Percentiles rank a stretch among this genome's conserved stretches.
phyloP scores from a whole-genome alignment of 495 filamentous ascomycete genomes.

The Ramalina peruviana region DNA sequence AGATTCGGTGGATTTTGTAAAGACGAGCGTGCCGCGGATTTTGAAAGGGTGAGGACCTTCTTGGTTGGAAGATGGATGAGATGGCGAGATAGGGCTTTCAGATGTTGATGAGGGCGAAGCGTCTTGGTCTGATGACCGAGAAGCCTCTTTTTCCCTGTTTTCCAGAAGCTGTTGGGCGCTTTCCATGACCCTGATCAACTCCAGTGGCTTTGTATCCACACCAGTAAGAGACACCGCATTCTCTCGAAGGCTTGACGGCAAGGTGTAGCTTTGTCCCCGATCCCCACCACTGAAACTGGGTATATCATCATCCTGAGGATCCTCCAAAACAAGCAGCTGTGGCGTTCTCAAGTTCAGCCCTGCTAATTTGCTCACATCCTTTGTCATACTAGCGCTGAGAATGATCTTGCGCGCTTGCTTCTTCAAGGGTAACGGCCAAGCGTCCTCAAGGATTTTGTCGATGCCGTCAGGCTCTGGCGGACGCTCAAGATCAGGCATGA shows the following conservation, averaged over 20 bases:
- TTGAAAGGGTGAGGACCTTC: conserved; percentile 14
- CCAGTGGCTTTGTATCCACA: conserved; percentile 69
- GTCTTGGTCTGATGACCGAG: conserved; percentile 6
- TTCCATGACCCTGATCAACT: conserved; percentile 50
- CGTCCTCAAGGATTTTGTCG: conserved; percentile 3
- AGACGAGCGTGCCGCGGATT: conserved; percentile 42
- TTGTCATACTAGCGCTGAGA: conserved; percentile 87
- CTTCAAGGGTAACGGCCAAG: conserved; percentile 7
- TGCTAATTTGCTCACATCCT: conserved; percentile 67
- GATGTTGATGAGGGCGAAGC: conserved; percentile 15
- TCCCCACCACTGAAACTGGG: conserved; percentile 2
- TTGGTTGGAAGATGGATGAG: background rate
- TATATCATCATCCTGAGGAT: conserved; percentile 15
- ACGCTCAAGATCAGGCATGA: conserved; percentile 49
- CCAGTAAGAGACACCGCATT: conserved; percentile 61
- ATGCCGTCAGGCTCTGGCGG: conserved; percentile 31
- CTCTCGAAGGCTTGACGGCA: conserved; percentile 61
- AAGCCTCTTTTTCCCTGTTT: conserved; percentile 7
- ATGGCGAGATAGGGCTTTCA: conserved; percentile 15
- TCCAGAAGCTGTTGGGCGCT: conserved; percentile 17
- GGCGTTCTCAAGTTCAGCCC: conserved; percentile 60
- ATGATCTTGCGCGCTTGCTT: conserved; percentile 54
- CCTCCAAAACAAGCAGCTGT: conserved; percentile 59
- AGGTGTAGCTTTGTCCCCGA: conserved; percentile 29
- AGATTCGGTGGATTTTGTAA: conserved; percentile 76